These are phyloP conservation scores for Aristolochia contorta DNA, from an alignment of 164 flowering plant genomes.

Conservation along the genomic window DNA sequence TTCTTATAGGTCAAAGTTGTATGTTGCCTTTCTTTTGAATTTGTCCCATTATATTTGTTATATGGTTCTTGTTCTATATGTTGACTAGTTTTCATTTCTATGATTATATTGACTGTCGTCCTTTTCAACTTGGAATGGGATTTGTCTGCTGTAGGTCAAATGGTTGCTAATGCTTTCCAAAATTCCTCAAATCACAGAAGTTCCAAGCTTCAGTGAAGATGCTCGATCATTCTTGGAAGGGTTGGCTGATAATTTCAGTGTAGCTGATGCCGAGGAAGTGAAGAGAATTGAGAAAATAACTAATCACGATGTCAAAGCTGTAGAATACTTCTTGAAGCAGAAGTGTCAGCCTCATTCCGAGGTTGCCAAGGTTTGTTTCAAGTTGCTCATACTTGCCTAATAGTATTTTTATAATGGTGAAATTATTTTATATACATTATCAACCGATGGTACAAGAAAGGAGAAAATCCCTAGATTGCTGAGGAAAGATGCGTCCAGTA, in stretches of 20 bases:
- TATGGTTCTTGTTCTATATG: background rate
- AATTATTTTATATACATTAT: background rate
- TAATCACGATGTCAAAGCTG: slow-evolving; percentile 98
- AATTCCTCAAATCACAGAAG: slow-evolving; percentile 74
- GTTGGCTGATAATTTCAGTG: slow-evolving; percentile 45
- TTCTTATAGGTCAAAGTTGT: background rate
- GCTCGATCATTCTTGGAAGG: slow-evolving; percentile 49
- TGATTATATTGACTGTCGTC: background rate
- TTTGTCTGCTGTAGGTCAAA: slow-evolving; percentile 46
- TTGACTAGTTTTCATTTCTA: background rate
- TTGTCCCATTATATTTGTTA: background rate
- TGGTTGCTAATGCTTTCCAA: slow-evolving; percentile 87
- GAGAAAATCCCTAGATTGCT: too few relatives aligned
- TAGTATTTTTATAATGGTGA: background rate
- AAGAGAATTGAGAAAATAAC: slow-evolving; percentile 82
- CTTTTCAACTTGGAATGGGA: background rate
- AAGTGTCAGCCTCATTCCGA: slow-evolving; percentile 77
- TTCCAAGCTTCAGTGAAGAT: slow-evolving; percentile 65
- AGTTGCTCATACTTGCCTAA: background rate
- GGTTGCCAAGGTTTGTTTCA: slow-evolving; percentile 49
- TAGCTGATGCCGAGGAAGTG: slow-evolving; percentile 68
- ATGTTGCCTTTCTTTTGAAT: background rate
- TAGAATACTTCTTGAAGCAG: slow-evolving; percentile 82
- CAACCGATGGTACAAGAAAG: too few relatives aligned
- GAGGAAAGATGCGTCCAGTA: too few relatives aligned